These are phyloP conservation scores for Royoungia palumana DNA, from an alignment of 768 basidiomycete genomes.

Conservation along the genomic window DNA sequence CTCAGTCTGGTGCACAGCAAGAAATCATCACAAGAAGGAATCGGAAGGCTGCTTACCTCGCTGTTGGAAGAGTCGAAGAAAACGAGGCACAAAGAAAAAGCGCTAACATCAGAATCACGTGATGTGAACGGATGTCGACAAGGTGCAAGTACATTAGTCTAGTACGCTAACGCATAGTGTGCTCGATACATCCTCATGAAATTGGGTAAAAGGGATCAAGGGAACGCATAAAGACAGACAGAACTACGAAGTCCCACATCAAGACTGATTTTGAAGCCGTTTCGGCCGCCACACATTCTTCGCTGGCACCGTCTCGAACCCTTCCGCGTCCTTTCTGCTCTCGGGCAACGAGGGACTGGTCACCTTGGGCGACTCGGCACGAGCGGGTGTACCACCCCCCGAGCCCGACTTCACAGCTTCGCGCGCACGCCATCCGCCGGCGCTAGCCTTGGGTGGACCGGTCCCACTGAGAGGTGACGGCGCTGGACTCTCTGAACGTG, in stretches of 20 bases:
- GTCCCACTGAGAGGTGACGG: conserved; percentile 30
- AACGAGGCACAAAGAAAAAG: no score
- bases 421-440: conserved; percentile 60
- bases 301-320: conserved; percentile 59
- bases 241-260: no score
- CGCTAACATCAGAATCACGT: no score
- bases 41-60: conserved; percentile 4
- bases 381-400: conserved; percentile 35
- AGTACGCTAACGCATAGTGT: no score
- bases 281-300: conserved; percentile 25
- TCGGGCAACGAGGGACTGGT: conserved; percentile 36
- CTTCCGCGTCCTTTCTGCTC: conserved; percentile 57
- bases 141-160: no score
- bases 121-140: no score
- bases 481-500: conserved; percentile 56
- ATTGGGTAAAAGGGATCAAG: no score
- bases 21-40: conserved; percentile 24
- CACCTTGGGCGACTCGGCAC: conserved; percentile 15
- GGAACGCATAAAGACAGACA: no score
- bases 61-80: no score
- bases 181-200: no score
- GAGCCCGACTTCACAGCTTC: conserved; percentile 44
- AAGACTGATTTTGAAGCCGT: conserved; percentile 13
- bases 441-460: conserved; percentile 33
- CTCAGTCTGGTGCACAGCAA: conserved; percentile 39